Percentiles rank a stretch among this genome's conserved stretches.
Conservation (phyloP, 208 protist species). For the Herpetomonas samuelpessoai region DNA sequence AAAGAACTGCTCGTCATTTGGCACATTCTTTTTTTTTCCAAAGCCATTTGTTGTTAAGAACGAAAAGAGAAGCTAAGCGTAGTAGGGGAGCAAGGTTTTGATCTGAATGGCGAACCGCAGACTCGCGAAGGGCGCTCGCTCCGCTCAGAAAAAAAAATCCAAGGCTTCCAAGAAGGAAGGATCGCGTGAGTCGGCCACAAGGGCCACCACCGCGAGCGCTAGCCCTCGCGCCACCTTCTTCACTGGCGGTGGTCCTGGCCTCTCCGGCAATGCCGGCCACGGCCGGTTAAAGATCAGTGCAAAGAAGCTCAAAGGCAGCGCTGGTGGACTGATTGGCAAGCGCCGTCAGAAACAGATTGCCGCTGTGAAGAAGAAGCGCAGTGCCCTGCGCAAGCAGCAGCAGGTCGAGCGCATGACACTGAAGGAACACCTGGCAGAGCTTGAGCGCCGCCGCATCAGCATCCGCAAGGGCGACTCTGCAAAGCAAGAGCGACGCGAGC, state of each 20-base stretch:
- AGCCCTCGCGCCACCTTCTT: background rate
- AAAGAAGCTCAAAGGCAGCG: slow-evolving; percentile 18
- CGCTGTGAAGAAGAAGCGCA: slow-evolving; percentile 36
- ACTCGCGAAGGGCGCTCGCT: slow-evolving; percentile 24
- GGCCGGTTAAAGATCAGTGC: slow-evolving; percentile 39
- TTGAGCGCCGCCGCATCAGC: slow-evolving; percentile 57
- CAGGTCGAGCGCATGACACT: slow-evolving; percentile 81
- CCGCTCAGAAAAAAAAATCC: slow-evolving; percentile 34
- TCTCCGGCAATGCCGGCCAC: background rate
- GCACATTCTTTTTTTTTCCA: too few species aligned
- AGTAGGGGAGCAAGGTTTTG: background rate
- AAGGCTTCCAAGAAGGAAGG: slow-evolving; percentile 11
- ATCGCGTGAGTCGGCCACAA: background rate
- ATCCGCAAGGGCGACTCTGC: slow-evolving; percentile 70
- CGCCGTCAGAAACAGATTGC: slow-evolving; percentile 2
- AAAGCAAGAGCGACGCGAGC: slow-evolving; percentile 81
- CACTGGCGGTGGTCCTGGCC: slow-evolving; percentile 10
- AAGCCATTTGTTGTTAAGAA: too few species aligned
- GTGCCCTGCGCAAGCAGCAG: slow-evolving; percentile 70
- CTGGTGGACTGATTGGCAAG: background rate
- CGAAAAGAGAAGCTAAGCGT: background rate
- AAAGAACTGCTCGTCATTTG: too few species aligned
- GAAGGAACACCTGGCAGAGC: slow-evolving; percentile 73
- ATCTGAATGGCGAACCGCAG: slow-evolving; percentile 36
- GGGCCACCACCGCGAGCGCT: background rate